Percentiles rank a stretch among this genome's conserved stretches.
Evolutionary conservation across 371 early-diverging fungal species (phyloP).

Genomic region (Mortierella sp.): DNA sequence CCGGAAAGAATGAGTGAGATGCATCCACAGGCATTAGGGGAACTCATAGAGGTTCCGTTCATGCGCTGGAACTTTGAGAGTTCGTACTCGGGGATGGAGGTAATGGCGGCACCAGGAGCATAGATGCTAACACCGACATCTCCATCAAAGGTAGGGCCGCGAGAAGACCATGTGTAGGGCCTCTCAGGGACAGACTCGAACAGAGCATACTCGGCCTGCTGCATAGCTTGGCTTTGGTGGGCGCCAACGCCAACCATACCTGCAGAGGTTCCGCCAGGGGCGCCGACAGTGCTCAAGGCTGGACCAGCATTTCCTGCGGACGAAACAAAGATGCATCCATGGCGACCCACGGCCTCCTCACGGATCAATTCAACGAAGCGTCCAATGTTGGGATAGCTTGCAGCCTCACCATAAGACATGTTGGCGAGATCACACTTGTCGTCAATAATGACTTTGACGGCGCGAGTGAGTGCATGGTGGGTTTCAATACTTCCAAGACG

Average conservation of each 20-base stretch:
- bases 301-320: conserved; percentile 97
- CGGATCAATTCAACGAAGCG: conserved; percentile 85
- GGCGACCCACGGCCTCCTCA: conserved; percentile 85
- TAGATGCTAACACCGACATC: conserved; percentile 87
- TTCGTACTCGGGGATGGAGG: conserved; percentile 91
- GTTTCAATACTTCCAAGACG: conserved; percentile 92
- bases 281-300: conserved; percentile 85
- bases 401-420: conserved; percentile 94
- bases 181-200: conserved; percentile 81
- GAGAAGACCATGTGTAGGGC: conserved; percentile 91
- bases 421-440: conserved; percentile 93
- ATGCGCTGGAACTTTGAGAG: conserved; percentile 81
- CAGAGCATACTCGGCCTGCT: conserved; percentile 89
- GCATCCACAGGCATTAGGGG: conserved; percentile 93
- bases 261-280: conserved; percentile 86
- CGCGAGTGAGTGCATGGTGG: conserved; percentile 87
- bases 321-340: conserved; percentile 88
- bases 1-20: conserved; percentile 86
- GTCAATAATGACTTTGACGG: conserved; percentile 81
- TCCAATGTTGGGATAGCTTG: conserved; percentile 78
- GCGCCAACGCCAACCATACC: conserved; percentile 88
- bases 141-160: conserved; percentile 92
- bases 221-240: conserved; percentile 87
- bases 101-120: conserved; percentile 94
- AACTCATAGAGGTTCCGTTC: conserved; percentile 95